Conservation (phyloP, 2,329 filamentous ascomycete species). For the Sporothrix variecibatus region DNA sequence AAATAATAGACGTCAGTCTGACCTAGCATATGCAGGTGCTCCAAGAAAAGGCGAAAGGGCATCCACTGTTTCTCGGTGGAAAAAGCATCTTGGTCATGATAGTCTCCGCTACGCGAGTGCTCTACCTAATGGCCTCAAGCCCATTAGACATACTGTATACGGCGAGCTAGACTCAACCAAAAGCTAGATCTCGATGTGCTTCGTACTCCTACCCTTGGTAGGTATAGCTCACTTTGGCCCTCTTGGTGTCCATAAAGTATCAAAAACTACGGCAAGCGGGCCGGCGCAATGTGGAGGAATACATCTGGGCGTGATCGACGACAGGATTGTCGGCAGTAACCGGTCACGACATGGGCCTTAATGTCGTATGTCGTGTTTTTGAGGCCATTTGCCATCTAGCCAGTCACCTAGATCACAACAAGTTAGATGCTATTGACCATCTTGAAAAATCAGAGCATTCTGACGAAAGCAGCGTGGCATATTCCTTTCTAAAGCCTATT, state of each 20-base stretch:
- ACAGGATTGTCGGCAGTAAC: not conserved
- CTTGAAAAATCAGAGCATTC: not conserved
- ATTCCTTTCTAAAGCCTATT: not conserved
- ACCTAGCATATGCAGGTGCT: too few species aligned
- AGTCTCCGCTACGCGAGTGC: not conserved
- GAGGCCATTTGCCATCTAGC: not conserved
- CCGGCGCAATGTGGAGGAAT: not conserved
- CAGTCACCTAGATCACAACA: not conserved
- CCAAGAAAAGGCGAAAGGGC: not conserved
- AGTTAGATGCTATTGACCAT: not conserved
- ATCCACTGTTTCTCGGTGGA: not conserved
- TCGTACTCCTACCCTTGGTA: not conserved
- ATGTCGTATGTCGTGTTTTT: not conserved
- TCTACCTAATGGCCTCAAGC: not conserved
- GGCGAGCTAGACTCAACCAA: not conserved
- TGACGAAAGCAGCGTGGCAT: not conserved
- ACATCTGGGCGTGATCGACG: not conserved
- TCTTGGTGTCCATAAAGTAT: too few species aligned
- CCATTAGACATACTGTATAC: not conserved
- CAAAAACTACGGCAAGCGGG: not conserved
- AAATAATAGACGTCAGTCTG: not conserved
- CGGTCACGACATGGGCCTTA: not conserved
- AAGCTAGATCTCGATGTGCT: not conserved
- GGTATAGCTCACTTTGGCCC: not conserved
- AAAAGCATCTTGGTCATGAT: not conserved